These are phyloP conservation scores for Ichthyophthirius multifiliis DNA, from an alignment of 169 alveolate species.

Conservation along the genomic window DNA sequence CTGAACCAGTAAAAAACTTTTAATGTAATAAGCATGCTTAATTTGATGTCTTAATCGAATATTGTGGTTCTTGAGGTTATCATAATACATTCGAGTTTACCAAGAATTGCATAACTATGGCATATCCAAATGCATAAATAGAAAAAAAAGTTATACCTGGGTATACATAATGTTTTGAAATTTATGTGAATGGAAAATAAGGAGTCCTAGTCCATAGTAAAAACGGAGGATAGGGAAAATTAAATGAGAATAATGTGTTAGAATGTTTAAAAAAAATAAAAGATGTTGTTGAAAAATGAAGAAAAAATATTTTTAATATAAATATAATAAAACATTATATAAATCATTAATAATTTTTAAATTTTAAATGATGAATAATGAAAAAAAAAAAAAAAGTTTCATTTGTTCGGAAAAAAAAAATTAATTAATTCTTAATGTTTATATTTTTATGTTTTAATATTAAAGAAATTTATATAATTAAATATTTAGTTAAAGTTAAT, in stretches of 20 bases:
- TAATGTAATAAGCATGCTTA: not conserved
- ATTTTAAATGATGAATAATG: too few relatives aligned
- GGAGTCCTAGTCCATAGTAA: not conserved
- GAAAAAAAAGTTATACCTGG: not conserved
- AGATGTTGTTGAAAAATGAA: constrained; percentile 1
- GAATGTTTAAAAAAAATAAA: not conserved
- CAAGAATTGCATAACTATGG: not conserved
- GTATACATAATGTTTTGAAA: not conserved
- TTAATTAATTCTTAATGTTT: too few relatives aligned
- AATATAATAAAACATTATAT: too few relatives aligned
- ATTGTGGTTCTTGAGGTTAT: constrained; percentile 2
- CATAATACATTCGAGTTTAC: not conserved
- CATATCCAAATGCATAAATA: not conserved
- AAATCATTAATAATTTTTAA: too few relatives aligned
- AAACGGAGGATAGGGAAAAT: not conserved
- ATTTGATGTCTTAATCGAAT: not conserved
- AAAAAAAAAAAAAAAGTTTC: too few relatives aligned
- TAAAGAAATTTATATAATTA: too few relatives aligned
- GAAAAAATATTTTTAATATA: not conserved
- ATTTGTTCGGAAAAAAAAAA: too few relatives aligned
- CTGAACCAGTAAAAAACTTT: not conserved
- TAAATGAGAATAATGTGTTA: not conserved
- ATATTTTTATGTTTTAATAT: too few relatives aligned
- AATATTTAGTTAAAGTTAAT: too few relatives aligned
- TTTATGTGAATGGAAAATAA: not conserved